phyloP scores from a whole-genome alignment of 2,329 filamentous ascomycete species.

The Fusarium drepaniforme region DNA sequence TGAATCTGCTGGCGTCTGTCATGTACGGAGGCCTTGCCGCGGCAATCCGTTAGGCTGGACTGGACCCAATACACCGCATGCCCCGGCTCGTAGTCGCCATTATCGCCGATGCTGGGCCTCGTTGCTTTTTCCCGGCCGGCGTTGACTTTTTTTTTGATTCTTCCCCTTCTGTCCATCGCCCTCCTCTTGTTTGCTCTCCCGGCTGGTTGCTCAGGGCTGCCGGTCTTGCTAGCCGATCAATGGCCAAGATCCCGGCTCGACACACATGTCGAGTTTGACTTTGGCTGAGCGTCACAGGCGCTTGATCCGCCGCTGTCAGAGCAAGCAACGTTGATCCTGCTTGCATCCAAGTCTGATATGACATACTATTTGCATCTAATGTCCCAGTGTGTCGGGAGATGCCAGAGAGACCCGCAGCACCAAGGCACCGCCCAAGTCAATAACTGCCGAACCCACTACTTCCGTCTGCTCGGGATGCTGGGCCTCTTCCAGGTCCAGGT shows the following conservation, averaged over 20 bases:
- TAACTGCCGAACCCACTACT: constrained; percentile 31
- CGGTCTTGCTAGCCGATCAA: background rate
- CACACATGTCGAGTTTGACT: background rate
- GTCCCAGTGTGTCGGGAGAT: constrained; percentile 10
- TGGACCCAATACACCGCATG: constrained; percentile 4
- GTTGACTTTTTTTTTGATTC: background rate
- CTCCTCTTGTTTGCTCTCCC: background rate
- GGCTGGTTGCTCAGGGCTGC: background rate
- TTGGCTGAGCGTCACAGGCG: background rate
- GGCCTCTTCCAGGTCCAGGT: constrained; percentile 11
- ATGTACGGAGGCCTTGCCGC: constrained; percentile 11
- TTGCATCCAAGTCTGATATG: background rate
- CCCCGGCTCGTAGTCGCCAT: background rate
- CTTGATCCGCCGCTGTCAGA: background rate
- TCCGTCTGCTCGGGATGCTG: constrained; percentile 17
- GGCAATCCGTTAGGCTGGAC: constrained; percentile 1
- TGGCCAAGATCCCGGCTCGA: background rate
- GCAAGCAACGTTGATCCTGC: background rate
- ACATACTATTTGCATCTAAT: constrained; percentile 3
- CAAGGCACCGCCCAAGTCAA: constrained; percentile 6
- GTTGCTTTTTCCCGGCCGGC: constrained; percentile 6
- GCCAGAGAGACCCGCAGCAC: constrained; percentile 3
- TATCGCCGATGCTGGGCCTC: constrained; percentile 2
- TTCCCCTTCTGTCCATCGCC: background rate
- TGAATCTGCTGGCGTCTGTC: constrained; percentile 2